Conservation (phyloP, 331 rosid species). For the Malus hybrid region DNA sequence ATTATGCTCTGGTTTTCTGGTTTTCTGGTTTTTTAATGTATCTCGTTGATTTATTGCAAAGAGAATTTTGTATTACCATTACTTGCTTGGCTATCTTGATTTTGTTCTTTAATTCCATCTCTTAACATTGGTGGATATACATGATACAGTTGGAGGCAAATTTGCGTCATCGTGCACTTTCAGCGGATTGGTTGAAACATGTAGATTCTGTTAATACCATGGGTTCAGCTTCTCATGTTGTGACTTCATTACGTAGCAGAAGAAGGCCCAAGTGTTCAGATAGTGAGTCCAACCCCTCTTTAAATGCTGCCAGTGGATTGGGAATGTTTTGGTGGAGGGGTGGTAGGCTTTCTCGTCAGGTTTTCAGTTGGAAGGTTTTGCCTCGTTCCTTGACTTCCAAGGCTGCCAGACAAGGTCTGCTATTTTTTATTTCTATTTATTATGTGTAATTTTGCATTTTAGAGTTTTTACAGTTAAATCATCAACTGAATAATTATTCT, state of each 20-base stretch:
- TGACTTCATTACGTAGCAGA: conserved; percentile 54
- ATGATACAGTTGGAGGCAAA: conserved; percentile 72
- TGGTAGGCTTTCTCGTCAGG: conserved; percentile 78
- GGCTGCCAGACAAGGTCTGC: conserved; percentile 93
- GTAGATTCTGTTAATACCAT: conserved; percentile 68
- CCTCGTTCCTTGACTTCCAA: conserved; percentile 69
- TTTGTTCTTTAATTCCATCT: conserved; percentile 4
- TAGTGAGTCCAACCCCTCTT: conserved; percentile 51
- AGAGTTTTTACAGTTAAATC: conserved; percentile 19
- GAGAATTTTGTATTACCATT: background rate
- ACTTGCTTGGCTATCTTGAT: background rate
- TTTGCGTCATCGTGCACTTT: conserved; percentile 55
- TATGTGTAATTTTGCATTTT: conserved; percentile 16
- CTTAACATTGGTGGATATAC: conserved; percentile 13
- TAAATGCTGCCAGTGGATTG: conserved; percentile 62
- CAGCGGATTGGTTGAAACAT: conserved; percentile 80
- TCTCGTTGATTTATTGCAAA: background rate
- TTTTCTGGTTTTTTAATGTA: background rate
- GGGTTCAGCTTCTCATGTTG: conserved; percentile 88
- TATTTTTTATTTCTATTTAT: conserved; percentile 14
- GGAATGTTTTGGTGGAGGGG: conserved; percentile 97
- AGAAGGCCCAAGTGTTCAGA: conserved; percentile 64
- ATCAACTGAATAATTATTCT: conserved; percentile 33
- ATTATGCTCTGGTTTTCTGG: background rate
- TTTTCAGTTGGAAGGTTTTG: conserved; percentile 77